These are phyloP conservation scores for Magnolia changhungtana DNA, from an alignment of 164 flowering plant species.

Conservation along the genomic window DNA sequence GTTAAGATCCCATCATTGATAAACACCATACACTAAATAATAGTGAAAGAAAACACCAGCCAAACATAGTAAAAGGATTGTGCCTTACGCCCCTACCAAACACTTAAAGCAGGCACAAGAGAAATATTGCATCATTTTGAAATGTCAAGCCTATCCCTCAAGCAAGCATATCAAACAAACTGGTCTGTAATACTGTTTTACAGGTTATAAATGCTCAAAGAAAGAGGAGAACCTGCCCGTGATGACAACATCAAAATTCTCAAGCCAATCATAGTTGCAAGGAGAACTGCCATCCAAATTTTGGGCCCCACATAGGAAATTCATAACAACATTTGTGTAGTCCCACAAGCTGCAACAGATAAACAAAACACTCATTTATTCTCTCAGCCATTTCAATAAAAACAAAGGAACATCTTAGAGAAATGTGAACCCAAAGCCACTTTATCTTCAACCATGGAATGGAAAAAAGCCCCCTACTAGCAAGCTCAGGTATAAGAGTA, in stretches of 20 bases:
- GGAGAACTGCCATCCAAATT: constrained; percentile 28
- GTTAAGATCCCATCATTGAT: too few species aligned
- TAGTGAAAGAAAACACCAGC: too few species aligned
- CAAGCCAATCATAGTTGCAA: constrained; percentile 78
- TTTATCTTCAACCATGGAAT: not conserved
- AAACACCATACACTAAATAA: too few species aligned
- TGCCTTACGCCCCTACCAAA: too few species aligned
- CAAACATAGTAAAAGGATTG: too few species aligned
- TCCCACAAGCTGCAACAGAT: constrained; percentile 87
- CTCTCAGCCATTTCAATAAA: not conserved
- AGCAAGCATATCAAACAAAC: not conserved
- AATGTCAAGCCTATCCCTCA: too few species aligned
- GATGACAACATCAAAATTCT: constrained; percentile 86
- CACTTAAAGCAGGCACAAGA: too few species aligned
- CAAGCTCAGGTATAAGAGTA: not conserved
- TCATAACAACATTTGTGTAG: constrained; percentile 93
- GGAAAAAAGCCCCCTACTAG: not conserved
- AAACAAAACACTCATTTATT: constrained; percentile 1
- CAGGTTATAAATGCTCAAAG: constrained; percentile 4
- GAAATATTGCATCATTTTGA: too few species aligned
- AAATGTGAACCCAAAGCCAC: not conserved
- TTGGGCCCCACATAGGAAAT: constrained; percentile 65
- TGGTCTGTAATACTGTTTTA: not conserved
- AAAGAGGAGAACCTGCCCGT: constrained; percentile 80
- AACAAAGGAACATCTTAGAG: not conserved